Evolutionary conservation across 1,284 basidiomycete species (phyloP).

Genomic region (Trametes sp.): DNA sequence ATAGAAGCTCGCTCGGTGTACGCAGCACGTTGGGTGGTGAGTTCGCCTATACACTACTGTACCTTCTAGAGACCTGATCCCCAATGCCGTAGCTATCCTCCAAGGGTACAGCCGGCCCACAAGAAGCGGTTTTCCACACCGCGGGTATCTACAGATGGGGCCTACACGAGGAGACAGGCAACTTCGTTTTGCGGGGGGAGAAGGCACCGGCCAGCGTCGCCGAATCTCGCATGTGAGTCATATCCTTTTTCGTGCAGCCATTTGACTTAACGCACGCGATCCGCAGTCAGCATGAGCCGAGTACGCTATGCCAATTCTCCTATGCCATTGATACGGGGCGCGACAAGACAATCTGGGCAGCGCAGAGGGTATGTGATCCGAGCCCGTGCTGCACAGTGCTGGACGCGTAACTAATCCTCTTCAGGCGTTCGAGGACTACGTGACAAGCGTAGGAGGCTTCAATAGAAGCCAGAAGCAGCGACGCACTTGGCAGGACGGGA

Average conservation of each 20-base stretch:
- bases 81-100: background rate
- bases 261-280: background rate
- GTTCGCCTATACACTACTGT: background rate
- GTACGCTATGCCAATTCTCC: background rate
- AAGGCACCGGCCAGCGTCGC: background rate
- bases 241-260: background rate
- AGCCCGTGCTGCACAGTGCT: too few species aligned
- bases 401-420: background rate
- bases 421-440: background rate
- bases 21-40: background rate
- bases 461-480: background rate
- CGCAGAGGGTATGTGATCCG: background rate
- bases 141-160: background rate
- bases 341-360: background rate
- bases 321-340: background rate
- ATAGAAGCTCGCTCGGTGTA: background rate
- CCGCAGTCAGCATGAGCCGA: background rate
- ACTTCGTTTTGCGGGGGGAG: background rate
- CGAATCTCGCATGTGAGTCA: background rate
- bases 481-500: conserved; percentile 4
- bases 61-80: background rate
- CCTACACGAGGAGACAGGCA: background rate
- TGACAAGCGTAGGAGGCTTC: background rate
- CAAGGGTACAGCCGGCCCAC: too few species aligned
- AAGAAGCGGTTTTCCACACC: background rate